phyloP scores from a whole-genome alignment of 176 grass and related monocot species.

The Pontederia crassipes region DNA sequence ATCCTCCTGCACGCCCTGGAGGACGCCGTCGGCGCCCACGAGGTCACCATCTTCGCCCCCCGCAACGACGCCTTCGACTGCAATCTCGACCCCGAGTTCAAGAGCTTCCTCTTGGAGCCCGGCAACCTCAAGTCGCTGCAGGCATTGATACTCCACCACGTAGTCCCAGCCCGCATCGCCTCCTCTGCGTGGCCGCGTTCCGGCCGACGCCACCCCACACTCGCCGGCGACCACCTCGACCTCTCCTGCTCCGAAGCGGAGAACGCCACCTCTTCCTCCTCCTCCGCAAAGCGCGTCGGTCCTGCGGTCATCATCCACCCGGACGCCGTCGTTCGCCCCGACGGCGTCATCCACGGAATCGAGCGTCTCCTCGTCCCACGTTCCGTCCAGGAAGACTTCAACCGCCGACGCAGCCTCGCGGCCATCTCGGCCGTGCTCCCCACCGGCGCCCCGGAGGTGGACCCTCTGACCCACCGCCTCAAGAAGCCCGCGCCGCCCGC shows the following conservation, averaged over 20 bases:
- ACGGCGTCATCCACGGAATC: conserved; percentile 63
- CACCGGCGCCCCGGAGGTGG: conserved; percentile 49
- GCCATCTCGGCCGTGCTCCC: conserved; percentile 44
- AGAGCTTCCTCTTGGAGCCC: conserved; percentile 70
- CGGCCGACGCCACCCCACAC: conserved; percentile 17
- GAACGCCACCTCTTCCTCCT: background rate
- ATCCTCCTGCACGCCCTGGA: conserved; percentile 49
- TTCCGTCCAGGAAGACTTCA: conserved; percentile 75
- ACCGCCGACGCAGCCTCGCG: conserved; percentile 51
- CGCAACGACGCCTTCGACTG: conserved; percentile 59
- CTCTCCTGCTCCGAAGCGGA: background rate
- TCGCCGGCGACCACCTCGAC: conserved; percentile 35
- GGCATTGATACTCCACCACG: conserved; percentile 51
- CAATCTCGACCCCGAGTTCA: conserved; percentile 70
- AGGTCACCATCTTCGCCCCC: conserved; percentile 66
- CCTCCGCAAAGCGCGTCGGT: conserved; percentile 18
- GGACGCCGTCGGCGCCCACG: conserved; percentile 38
- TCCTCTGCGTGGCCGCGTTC: background rate
- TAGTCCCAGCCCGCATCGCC: conserved; percentile 43
- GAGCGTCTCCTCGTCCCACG: conserved; percentile 42
- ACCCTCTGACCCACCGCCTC: conserved; percentile 54
- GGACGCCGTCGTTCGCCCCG: conserved; percentile 37
- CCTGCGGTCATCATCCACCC: conserved; percentile 22
- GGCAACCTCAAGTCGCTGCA: conserved; percentile 53
- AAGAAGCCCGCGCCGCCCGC: conserved; percentile 47